Percentiles rank a stretch among this genome's conserved stretches.
phyloP scores from a whole-genome alignment of 202 grass and related monocot genomes.

The Tripidium arundinaceum region DNA sequence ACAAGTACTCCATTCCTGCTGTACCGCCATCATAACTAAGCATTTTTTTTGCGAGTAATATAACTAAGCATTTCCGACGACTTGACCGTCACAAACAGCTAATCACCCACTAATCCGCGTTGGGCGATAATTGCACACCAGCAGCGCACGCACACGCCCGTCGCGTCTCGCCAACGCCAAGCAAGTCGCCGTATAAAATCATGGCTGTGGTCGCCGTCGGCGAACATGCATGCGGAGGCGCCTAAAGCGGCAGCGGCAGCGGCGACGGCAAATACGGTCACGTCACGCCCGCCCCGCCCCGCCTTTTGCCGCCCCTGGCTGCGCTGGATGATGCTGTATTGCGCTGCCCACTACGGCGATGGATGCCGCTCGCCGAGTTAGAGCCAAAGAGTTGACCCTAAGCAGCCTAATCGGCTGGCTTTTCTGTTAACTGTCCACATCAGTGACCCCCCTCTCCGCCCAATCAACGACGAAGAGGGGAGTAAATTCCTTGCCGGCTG shows the following conservation, averaged over 20 bases:
- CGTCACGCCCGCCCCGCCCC: slow-evolving; percentile 1
- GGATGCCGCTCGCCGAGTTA: slow-evolving; percentile 5
- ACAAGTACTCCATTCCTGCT: no score
- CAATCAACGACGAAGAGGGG: neutral
- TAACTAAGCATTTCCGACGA: neutral
- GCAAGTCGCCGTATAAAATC: neutral
- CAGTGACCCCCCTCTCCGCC: neutral
- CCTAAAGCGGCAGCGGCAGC: neutral
- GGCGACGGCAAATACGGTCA: neutral
- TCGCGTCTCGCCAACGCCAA: neutral
- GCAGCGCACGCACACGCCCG: neutral
- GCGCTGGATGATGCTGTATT: neutral
- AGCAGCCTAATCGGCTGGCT: neutral
- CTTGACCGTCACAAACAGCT: neutral
- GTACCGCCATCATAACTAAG: neutral
- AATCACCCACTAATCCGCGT: neutral
- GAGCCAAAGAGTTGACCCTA: neutral
- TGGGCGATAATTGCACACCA: neutral
- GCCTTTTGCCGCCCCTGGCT: no score
- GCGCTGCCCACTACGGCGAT: slow-evolving; percentile 16
- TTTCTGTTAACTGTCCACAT: slow-evolving; percentile 24
- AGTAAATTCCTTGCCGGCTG: neutral
- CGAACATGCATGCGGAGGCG: neutral
- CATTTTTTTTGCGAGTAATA: no score
- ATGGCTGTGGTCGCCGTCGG: neutral